Evolutionary conservation across 2,329 filamentous ascomycete species (phyloP).

Genomic region (Penicillium sp.): DNA sequence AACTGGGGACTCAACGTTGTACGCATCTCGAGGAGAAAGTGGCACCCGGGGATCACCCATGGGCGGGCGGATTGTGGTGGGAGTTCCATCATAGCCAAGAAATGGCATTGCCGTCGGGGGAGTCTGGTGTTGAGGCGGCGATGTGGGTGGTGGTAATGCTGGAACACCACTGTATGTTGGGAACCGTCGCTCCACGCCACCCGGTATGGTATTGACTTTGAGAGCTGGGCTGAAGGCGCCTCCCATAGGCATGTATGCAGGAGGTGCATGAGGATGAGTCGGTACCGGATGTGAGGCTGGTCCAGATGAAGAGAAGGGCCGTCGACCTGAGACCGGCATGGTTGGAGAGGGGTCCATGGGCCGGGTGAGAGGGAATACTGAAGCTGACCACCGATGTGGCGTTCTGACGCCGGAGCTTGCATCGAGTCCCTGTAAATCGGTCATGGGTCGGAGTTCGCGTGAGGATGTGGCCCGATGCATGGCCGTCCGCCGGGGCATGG

Average conservation of each 20-base stretch:
- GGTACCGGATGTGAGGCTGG: conserved; percentile 27
- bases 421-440: conserved; percentile 36
- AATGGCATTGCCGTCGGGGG: conserved; percentile 24
- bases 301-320: conserved; percentile 38
- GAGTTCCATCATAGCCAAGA: conserved; percentile 30
- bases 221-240: conserved; percentile 31
- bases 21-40: conserved; percentile 30
- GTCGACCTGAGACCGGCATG: conserved; percentile 27
- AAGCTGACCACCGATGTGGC: conserved; percentile 36
- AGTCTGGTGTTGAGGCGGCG: conserved; percentile 37
- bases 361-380: conserved; percentile 30
- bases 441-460: conserved; percentile 41
- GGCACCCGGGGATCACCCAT: conserved; percentile 26
- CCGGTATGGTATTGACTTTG: conserved; percentile 19
- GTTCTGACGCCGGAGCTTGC: conserved; percentile 20
- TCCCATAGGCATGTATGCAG: conserved; percentile 28
- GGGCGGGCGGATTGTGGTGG: conserved; percentile 28
- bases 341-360: conserved; percentile 30
- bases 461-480: conserved; percentile 39
- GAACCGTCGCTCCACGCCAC: conserved; percentile 28
- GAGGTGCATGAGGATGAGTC: conserved; percentile 27
- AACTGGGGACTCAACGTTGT: conserved; percentile 34
- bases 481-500: conserved; percentile 24
- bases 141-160: conserved; percentile 31
- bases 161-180: conserved; percentile 29